Evolutionary conservation across 129 eudicot genomes (phyloP), one percentile per base, ranked within the genome.

Genomic region (Tagetes erecta): DNA sequence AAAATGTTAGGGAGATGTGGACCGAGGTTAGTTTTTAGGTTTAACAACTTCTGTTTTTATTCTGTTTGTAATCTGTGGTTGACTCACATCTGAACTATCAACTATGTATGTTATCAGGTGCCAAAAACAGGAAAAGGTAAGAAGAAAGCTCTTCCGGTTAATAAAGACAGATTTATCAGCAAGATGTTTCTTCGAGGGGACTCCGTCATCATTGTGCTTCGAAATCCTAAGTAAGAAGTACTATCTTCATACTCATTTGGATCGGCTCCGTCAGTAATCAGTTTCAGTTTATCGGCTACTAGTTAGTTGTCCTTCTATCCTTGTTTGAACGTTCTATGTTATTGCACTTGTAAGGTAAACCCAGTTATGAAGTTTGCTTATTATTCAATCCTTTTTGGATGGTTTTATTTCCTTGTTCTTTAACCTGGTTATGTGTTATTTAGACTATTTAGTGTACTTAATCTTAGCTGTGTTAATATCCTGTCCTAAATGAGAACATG

Each of bases 131-230:
- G 97, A 41, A 89, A 92, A 83, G 96, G 97, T 50, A 92, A 92
- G 93, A 92, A 92, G 84, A 92, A 89, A 86, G 92, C 96, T 47
- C 91, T 81, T 75, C 86, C 91, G 1, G 96, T 92, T 58, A 92
- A 89, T 88, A 89, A 92, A 82, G 96, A 92, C 79, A 83, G 91
- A 64, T 92, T 91, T 76, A 92, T 92, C 37, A 92, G 94, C 82
- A 92, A 92, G 83, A 92, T 92, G 97, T 89, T 92, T 65, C 96
- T 92, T 34, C 86, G 97, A 44, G 97, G 97, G 13, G 97, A 91
- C 80, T 91, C 97, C 2, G 96, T 91, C 67, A 87, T 92, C 84
- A 89, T 89, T 73, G 97, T 92, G 57, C 96, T 89, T 30, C 66
- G 98, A 70, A 92, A 92, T 50, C 98, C 96, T 4, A 78, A 78